Conservation (phyloP, 225 moss, liverwort and hornwort species). For the Rhytidiadelphus loreus region DNA sequence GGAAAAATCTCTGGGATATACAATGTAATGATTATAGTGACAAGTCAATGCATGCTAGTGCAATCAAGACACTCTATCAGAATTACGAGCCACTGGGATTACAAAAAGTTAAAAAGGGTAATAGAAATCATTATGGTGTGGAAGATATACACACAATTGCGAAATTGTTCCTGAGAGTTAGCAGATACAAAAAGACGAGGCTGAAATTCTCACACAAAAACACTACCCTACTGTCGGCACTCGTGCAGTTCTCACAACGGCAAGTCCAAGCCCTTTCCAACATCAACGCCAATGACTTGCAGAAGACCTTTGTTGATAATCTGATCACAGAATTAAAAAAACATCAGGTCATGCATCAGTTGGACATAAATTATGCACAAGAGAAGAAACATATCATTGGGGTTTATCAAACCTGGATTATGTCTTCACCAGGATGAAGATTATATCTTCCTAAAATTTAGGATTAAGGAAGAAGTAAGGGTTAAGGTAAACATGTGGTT, state of each 20-base stretch:
- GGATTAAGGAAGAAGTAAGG: no score
- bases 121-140: not conserved
- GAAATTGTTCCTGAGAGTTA: not conserved
- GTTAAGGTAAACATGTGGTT: not conserved
- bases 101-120: not conserved
- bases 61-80: not conserved
- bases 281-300: conserved; percentile 55
- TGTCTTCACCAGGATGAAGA: not conserved
- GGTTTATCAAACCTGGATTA: not conserved
- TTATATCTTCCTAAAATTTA: not conserved
- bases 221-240: not conserved
- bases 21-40: not conserved
- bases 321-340: conserved; percentile 22
- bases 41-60: not conserved
- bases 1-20: not conserved
- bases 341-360: not conserved
- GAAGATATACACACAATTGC: not conserved
- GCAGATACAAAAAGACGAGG: not conserved
- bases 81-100: not conserved
- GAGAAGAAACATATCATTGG: not conserved
- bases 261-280: conserved; percentile 78
- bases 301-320: conserved; percentile 49
- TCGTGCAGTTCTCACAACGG: conserved; percentile 29
- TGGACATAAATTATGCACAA: not conserved
- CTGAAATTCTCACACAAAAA: not conserved